These are phyloP conservation scores for Solanum appendiculatum DNA, from an alignment of 257 asterid species.

Conservation along the genomic window DNA sequence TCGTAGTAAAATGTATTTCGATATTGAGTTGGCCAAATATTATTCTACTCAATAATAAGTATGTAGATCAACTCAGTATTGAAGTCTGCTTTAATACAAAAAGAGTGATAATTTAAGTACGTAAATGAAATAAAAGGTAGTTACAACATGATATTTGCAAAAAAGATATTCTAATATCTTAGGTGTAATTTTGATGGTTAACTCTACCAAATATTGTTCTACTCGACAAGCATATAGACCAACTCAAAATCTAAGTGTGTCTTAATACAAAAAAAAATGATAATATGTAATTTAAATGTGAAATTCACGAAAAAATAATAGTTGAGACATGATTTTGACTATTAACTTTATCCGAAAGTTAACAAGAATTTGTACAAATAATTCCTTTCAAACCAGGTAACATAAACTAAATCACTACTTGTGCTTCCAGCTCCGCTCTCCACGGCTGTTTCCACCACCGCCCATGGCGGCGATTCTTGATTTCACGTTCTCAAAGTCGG, in stretches of 20 bases:
- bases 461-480: constrained; percentile 40
- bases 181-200: background rate
- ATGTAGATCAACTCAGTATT: too few relatives aligned
- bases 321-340: background rate
- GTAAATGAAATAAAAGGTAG: too few relatives aligned
- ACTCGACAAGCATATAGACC: too few relatives aligned
- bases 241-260: background rate
- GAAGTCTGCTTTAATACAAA: too few relatives aligned
- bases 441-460: constrained; percentile 19
- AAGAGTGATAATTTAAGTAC: too few relatives aligned
- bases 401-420: background rate
- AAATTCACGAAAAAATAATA: background rate
- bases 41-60: background rate
- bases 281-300: rapidly evolving
- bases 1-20: too few relatives aligned
- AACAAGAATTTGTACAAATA: background rate
- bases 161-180: too few relatives aligned
- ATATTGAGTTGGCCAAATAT: background rate
- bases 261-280: background rate
- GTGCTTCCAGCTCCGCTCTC: background rate
- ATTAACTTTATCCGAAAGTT: background rate
- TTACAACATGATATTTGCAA: too few relatives aligned
- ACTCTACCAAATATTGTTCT: background rate
- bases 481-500: constrained; percentile 46
- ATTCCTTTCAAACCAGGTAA: background rate